Evolutionary conservation across 768 basidiomycete species (phyloP).

Genomic region (Tricholoma sp.): DNA sequence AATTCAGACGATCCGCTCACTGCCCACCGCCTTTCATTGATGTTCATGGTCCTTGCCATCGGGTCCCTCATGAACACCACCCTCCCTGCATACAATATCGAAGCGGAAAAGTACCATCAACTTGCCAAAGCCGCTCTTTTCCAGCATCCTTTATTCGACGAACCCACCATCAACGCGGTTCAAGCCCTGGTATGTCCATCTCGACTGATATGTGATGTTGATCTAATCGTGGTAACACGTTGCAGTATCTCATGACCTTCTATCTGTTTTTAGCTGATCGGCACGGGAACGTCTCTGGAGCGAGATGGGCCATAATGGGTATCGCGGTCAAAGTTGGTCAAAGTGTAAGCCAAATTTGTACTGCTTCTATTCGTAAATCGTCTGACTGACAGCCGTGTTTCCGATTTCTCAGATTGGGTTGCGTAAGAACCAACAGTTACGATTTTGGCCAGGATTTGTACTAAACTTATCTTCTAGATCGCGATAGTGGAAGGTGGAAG

Average conservation of each 20-base stretch:
- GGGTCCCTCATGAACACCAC: constrained; percentile 57
- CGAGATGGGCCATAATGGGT: constrained; percentile 66
- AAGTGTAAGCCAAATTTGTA: constrained; percentile 44
- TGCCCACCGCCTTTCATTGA: constrained; percentile 56
- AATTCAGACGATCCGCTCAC: constrained; percentile 46
- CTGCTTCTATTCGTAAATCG: constrained; percentile 6
- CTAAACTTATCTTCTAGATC: constrained; percentile 36
- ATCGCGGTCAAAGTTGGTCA: constrained; percentile 67
- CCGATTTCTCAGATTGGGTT: constrained; percentile 51
- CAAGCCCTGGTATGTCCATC: constrained; percentile 53
- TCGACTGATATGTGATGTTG: background rate
- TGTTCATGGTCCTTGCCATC: constrained; percentile 66
- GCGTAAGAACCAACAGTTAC: constrained; percentile 37
- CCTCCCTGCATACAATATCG: constrained; percentile 53
- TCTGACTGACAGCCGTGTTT: constrained; percentile 3
- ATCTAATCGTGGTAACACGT: constrained; percentile 10
- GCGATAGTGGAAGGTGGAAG: constrained; percentile 67
- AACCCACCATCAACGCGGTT: constrained; percentile 62
- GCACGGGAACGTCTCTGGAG: constrained; percentile 59
- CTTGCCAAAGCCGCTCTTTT: constrained; percentile 62
- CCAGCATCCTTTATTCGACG: constrained; percentile 59
- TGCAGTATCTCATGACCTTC: constrained; percentile 64
- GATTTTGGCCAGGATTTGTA: constrained; percentile 7
- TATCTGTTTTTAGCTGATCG: constrained; percentile 67
- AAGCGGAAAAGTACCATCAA: constrained; percentile 69